Evolutionary conservation across 108 stramenopile species (phyloP), one percentile per base, ranked within the genome.

Genomic region (Skeletonema potamos): DNA sequence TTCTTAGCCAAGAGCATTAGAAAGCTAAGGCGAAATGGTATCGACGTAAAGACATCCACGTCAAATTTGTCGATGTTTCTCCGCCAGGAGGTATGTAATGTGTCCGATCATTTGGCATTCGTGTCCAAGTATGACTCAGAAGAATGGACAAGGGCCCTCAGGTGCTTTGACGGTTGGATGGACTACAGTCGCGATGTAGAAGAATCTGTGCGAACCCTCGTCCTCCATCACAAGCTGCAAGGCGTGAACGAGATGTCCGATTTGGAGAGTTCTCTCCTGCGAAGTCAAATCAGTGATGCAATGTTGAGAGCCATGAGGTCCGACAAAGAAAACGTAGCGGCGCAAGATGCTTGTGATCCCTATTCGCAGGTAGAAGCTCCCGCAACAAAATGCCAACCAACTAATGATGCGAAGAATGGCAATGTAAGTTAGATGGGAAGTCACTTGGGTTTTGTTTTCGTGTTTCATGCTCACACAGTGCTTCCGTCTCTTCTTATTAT

Each of bases 1-100:
- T 92, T 95, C 62, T 76, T 95, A 5, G 91, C 94, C 11, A 88
- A 88, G 65, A 92, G 94, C 60, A 89, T 95, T 83, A 95, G 92
- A 66, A 95, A 95, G 74, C 88, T 95, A 27, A 95, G 90, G 81
- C 87, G 91, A 32, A 92, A 95, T 68, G 88, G 91, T 13, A 80
- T 92, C 27, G 91, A 92, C 66, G 91, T 92, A 37, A 94, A 92
- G 65, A 74, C 76, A 17, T 85, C 89, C 15, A 80, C 87, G 0
- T 87, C 91, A 11, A 86, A 81, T n/a, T 88, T 95, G 15, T 73
- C 90, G 5, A 79, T 89, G 51, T 95, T 91, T 81, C 86, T 95
- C 33, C 80, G 94, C 12, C 87, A 92, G 70, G 94, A 95, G 73
- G 89, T 95, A 12, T 92, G 91, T 65, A 87, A 92, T 30, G 88